Percentiles rank a stretch among this genome's conserved stretches.
These are phyloP conservation scores for Pholiota adiposa DNA, from an alignment of 1,284 basidiomycete species.

Conservation along the genomic window DNA sequence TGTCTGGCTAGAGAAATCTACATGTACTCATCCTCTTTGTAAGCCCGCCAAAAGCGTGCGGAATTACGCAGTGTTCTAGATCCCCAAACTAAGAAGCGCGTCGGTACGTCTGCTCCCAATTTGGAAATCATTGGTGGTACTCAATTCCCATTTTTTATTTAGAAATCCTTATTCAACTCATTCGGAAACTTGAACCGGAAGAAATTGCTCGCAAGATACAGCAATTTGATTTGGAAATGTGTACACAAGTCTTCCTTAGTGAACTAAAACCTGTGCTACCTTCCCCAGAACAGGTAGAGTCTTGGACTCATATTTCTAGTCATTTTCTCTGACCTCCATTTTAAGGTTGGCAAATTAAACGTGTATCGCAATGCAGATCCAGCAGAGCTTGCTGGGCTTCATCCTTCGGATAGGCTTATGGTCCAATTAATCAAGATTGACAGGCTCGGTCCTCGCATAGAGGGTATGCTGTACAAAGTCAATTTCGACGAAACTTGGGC, in stretches of 20 bases:
- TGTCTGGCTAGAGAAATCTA: neutral
- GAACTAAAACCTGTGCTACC: constrained; percentile 88
- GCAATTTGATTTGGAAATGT: constrained; percentile 84
- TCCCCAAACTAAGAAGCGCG: constrained; percentile 87
- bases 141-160: constrained; percentile 31
- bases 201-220: constrained; percentile 84
- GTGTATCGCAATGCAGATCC: constrained; percentile 87
- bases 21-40: neutral
- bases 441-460: constrained; percentile 87
- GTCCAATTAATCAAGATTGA: constrained; percentile 97
- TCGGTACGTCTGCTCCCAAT: constrained; percentile 53
- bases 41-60: constrained; percentile 80
- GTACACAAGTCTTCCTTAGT: constrained; percentile 85
- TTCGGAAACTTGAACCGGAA: constrained; percentile 82
- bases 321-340: constrained; percentile 8
- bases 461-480: constrained; percentile 92
- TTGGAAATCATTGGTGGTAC: neutral
- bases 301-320: neutral
- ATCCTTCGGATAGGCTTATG: constrained; percentile 96
- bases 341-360: constrained; percentile 87
- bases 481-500: constrained; percentile 84
- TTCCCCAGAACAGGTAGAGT: constrained; percentile 82
- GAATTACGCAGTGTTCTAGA: constrained; percentile 92
- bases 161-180: constrained; percentile 91
- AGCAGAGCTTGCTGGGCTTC: constrained; percentile 88